Conservation (phyloP, 169 alveolate species). For the Eimeria praecox region DNA sequence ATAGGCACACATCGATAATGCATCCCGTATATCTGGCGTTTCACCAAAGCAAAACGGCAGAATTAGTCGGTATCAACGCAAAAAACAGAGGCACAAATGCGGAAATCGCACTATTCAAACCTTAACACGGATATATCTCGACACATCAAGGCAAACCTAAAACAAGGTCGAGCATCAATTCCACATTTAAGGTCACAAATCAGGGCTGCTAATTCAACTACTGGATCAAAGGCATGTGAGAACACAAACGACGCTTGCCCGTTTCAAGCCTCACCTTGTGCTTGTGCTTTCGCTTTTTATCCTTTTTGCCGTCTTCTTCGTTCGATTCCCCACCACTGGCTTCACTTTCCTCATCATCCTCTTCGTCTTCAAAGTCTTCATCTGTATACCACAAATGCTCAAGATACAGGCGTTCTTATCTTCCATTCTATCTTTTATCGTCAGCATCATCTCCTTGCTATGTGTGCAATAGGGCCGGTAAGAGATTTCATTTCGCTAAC, state of each 20-base stretch:
- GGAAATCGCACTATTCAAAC: not conserved
- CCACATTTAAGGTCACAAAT: not conserved
- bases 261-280: constrained; percentile 51
- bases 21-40: not conserved
- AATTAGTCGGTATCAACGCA: not conserved
- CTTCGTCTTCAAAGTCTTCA: constrained; percentile 78
- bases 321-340: constrained; percentile 67
- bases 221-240: not conserved
- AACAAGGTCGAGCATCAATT: not conserved
- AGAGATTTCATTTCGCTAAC: not conserved
- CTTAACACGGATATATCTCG: not conserved
- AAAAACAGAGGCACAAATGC: not conserved
- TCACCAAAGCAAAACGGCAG: not conserved
- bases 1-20: not conserved
- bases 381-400: not conserved
- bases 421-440: not conserved
- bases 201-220: not conserved
- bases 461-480: not conserved
- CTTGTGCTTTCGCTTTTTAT: constrained; percentile 52
- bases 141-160: not conserved
- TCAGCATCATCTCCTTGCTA: not conserved
- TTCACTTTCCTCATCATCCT: constrained; percentile 70
- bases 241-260: not conserved
- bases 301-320: constrained; percentile 80
- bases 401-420: not conserved